Percentiles rank a stretch among this genome's conserved stretches.
Conservation (phyloP, 352 stramenopile genomes). For the Halophytophthora polymorphica region DNA sequence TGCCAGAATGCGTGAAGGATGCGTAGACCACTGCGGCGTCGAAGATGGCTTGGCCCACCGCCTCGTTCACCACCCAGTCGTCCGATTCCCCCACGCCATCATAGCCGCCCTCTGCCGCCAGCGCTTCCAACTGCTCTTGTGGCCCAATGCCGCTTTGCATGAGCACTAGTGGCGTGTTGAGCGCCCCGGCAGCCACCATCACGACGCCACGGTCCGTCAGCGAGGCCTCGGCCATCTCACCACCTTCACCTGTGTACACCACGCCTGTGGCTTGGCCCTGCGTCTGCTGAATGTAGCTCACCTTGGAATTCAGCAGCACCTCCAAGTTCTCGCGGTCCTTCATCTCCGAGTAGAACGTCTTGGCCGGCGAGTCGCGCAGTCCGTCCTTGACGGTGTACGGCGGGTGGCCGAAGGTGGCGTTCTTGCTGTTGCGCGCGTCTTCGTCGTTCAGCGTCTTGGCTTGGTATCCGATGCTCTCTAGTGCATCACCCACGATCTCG, state of each 20-base stretch:
- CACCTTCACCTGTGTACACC: constrained; percentile 33
- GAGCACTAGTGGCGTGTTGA: constrained; percentile 77
- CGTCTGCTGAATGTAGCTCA: constrained; percentile 45
- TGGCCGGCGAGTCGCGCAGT: constrained; percentile 45
- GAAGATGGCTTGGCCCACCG: constrained; percentile 38
- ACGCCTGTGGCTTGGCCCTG: constrained; percentile 42
- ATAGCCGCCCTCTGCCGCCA: constrained; percentile 20
- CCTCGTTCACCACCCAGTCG: constrained; percentile 40
- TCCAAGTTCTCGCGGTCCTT: constrained; percentile 41
- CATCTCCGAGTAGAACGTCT: constrained; percentile 52
- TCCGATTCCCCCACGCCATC: constrained; percentile 11
- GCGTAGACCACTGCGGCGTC: constrained; percentile 31
- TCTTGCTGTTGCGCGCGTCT: constrained; percentile 46
- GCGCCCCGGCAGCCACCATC: constrained; percentile 67
- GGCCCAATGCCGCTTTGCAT: constrained; percentile 78
- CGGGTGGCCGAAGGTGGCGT: constrained; percentile 42
- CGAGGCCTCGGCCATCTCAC: constrained; percentile 10
- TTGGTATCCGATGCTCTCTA: constrained; percentile 26
- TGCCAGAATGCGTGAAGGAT: constrained; percentile 30
- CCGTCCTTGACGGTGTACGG: constrained; percentile 49
- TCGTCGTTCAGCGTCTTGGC: constrained; percentile 40
- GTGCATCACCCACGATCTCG: constrained; percentile 36
- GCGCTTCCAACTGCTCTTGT: constrained; percentile 39
- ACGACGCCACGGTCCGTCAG: constrained; percentile 52
- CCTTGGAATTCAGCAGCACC: constrained; percentile 42